Evolutionary conservation across 495 filamentous ascomycete genomes (phyloP), one percentile per base, ranked within the genome.

Genomic region (Xylaria palmicola): DNA sequence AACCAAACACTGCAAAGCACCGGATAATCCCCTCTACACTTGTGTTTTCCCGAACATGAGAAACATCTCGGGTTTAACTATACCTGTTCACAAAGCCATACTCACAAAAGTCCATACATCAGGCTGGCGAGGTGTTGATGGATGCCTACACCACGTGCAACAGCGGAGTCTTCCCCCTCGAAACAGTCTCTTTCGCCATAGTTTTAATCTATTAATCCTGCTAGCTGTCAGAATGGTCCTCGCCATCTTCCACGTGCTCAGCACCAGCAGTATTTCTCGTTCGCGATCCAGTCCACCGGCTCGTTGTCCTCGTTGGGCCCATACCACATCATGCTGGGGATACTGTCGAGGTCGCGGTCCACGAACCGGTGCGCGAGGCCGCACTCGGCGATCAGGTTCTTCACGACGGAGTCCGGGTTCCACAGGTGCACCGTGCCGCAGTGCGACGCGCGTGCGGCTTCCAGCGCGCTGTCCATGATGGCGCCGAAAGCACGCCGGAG

Each of bases 191-290:
- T n/a, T n/a, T n/a, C n/a, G n/a, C n/a, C n/a, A n/a, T n/a, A n/a
- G n/a, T n/a, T n/a, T n/a, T n/a, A n/a, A n/a, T n/a, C n/a, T n/a
- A n/a, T n/a, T n/a, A n/a, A n/a, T n/a, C n/a, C n/a, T n/a, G n/a
- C n/a, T n/a, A n/a, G n/a, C 20, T 6, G 17, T 32, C 27, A 32
- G 32, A 13, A 29, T 19, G 8, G 36, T 6, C 9, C 1, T 40
- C 51, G 29, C 17, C 19, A 10, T 12, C 6, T 24, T 5, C 15
- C 17, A 22, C 4, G 17, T 4, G 22, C 27, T 48, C 73, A 97
- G 71, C 91, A 96, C 93, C 93, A 98, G 19, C 84, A 89, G 77
- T 86, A 97, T 80, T 95, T 97, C 82, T 98, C 93, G 69, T 95
- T 96, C 61, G 81, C 82, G 53, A 92, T 73, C 94, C 94, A 98